A percentile compares a stretch with the other conserved stretches of the same genome.
Evolutionary conservation across 129 eudicot genomes (phyloP).

Genomic region (Artemisia argyi): DNA sequence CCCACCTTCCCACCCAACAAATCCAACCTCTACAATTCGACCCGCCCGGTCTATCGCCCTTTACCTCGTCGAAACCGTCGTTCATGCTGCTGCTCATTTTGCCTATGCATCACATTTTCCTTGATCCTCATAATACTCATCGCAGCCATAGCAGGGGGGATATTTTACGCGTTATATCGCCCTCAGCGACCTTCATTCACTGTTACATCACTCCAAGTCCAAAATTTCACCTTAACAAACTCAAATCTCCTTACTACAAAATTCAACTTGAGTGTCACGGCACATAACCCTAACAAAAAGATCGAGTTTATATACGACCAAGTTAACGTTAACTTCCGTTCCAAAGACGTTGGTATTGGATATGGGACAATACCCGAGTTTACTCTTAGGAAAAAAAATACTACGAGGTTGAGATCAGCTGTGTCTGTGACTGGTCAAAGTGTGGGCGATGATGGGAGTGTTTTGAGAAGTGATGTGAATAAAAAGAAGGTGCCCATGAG

Average conservation of each 20-base stretch:
- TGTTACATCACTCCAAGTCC: slow-evolving; percentile 59
- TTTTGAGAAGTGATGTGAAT: slow-evolving; percentile 39
- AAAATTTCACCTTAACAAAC: slow-evolving; percentile 58
- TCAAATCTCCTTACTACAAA: slow-evolving; percentile 43
- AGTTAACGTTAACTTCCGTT: slow-evolving; percentile 29
- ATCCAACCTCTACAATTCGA: slow-evolving; percentile 60
- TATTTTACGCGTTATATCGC: slow-evolving; percentile 68
- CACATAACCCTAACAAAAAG: slow-evolving; percentile 69
- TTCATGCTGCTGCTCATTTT: slow-evolving; percentile 57
- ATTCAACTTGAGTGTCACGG: slow-evolving; percentile 52
- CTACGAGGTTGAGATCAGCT: slow-evolving; percentile 42
- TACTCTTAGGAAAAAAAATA: slow-evolving; percentile 43
- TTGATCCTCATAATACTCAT: slow-evolving; percentile 48
- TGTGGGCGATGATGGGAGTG: slow-evolving; percentile 31
- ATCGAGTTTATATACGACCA: slow-evolving; percentile 57
- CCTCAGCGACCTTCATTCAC: slow-evolving; percentile 76
- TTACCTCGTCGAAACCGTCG: slow-evolving; percentile 60
- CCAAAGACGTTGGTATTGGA: slow-evolving; percentile 49
- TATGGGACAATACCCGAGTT: slow-evolving; percentile 54
- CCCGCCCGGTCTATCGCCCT: slow-evolving; percentile 73
- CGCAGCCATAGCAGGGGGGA: slow-evolving; percentile 62
- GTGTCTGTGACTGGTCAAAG: slow-evolving; percentile 27
- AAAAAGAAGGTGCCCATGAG: slow-evolving; percentile 43
- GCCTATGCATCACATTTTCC: slow-evolving; percentile 56
- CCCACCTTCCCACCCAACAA: slow-evolving; percentile 50